Percentiles rank a stretch among this genome's conserved stretches.
These are phyloP conservation scores for Gnomoniopsis smithogilvyi DNA, from an alignment of 2,329 filamentous ascomycete species.

Conservation along the genomic window DNA sequence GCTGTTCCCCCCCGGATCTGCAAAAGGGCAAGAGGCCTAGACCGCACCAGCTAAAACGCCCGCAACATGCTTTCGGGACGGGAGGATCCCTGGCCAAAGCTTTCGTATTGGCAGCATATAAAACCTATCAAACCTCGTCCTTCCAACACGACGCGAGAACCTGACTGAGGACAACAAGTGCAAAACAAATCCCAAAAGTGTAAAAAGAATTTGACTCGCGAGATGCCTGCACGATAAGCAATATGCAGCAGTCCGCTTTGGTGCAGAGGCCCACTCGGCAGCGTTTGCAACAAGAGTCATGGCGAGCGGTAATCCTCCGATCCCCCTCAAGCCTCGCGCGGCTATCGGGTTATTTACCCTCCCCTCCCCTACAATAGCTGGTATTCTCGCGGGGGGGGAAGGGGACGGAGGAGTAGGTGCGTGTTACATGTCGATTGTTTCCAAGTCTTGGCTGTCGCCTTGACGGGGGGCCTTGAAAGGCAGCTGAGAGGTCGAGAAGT, in stretches of 20 bases:
- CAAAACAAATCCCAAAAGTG: too few relatives aligned
- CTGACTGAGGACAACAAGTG: too few relatives aligned
- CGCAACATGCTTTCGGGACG: not conserved
- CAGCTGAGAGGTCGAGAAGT: not conserved
- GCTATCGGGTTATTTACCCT: not conserved
- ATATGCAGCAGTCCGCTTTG: not conserved
- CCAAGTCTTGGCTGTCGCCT: not conserved
- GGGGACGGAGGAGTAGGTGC: too few relatives aligned
- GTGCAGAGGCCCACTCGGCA: too few relatives aligned
- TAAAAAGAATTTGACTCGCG: too few relatives aligned
- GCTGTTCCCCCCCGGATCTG: not conserved
- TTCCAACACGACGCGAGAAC: too few relatives aligned
- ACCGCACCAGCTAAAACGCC: not conserved
- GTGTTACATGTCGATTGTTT: not conserved
- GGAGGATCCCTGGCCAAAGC: too few relatives aligned
- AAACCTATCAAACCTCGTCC: too few relatives aligned
- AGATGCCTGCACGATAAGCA: not conserved
- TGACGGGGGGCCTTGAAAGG: not conserved
- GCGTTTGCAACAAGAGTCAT: not conserved
- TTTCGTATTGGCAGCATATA: too few relatives aligned
- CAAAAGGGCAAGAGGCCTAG: not conserved
- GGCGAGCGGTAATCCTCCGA: not conserved
- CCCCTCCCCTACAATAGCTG: too few relatives aligned
- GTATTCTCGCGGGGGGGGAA: not conserved
- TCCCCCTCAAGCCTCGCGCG: not conserved